phyloP scores from a whole-genome alignment of 352 stramenopile species.

The Phytophthora pisi region DNA sequence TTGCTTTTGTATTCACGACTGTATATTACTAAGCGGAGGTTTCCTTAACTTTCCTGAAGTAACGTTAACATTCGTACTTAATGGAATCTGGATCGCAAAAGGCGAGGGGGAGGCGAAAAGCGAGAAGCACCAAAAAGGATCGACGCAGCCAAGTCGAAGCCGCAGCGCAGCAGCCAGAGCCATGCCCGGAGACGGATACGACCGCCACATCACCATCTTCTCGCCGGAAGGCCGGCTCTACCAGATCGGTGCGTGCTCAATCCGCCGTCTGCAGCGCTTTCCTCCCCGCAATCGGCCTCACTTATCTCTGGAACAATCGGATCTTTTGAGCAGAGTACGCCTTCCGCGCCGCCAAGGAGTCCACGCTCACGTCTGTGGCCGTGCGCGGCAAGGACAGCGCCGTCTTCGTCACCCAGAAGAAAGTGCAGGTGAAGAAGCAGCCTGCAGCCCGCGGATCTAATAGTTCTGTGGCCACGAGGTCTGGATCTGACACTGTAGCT shows the following conservation, averaged over 20 bases:
- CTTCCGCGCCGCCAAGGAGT: slow-evolving; percentile 96
- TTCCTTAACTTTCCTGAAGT: background rate
- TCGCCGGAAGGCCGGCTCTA: slow-evolving; percentile 98
- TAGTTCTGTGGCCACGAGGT: no score
- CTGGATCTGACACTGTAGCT: slow-evolving; percentile 1
- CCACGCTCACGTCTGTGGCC: slow-evolving; percentile 96
- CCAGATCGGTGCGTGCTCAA: slow-evolving; percentile 90
- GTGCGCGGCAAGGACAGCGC: slow-evolving; percentile 93
- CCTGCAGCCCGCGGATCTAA: no score
- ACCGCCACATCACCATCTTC: slow-evolving; percentile 98
- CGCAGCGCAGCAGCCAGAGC: slow-evolving; percentile 10
- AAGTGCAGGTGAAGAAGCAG: slow-evolving; percentile 88
- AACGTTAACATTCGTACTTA: background rate
- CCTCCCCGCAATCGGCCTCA: background rate
- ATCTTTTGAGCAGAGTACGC: slow-evolving; percentile 92
- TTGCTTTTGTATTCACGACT: no score
- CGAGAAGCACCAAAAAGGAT: slow-evolving; percentile 14
- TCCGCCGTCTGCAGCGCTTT: background rate
- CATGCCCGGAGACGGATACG: slow-evolving; percentile 91
- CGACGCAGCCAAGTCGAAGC: slow-evolving; percentile 12
- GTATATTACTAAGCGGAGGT: no score
- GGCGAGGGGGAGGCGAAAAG: background rate
- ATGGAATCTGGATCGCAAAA: slow-evolving; percentile 22
- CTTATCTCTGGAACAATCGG: background rate
- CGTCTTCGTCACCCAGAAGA: slow-evolving; percentile 99